Evolutionary conservation across 2,329 filamentous ascomycete species (phyloP).

Genomic region (Claviceps citrina): DNA sequence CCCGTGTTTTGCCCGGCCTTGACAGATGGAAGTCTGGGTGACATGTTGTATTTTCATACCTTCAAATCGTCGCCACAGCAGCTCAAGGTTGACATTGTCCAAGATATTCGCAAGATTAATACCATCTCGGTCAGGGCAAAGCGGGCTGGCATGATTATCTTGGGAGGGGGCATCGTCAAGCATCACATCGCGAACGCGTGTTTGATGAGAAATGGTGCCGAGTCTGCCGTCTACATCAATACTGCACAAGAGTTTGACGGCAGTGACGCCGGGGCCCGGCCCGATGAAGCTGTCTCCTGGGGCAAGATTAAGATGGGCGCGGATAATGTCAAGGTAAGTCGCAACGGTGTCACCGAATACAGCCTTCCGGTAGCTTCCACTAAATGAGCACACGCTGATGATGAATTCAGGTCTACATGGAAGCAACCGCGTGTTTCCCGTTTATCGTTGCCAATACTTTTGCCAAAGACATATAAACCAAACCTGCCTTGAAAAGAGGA

Average conservation of each 20-base stretch:
- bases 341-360: background rate
- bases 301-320: slow-evolving; percentile 89
- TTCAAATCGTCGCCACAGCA: slow-evolving; percentile 75
- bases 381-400: slow-evolving; percentile 1
- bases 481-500: too few species aligned
- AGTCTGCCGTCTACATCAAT: slow-evolving; percentile 95
- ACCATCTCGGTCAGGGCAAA: slow-evolving; percentile 78
- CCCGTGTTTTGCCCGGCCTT: slow-evolving; percentile 93
- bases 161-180: slow-evolving; percentile 91
- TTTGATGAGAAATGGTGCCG: slow-evolving; percentile 92
- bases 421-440: slow-evolving; percentile 50
- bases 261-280: slow-evolving; percentile 84
- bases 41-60: slow-evolving; percentile 98
- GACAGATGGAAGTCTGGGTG: slow-evolving; percentile 86
- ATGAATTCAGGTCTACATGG: slow-evolving; percentile 39
- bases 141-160: slow-evolving; percentile 82
- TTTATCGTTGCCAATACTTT: slow-evolving; percentile 54
- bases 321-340: slow-evolving; percentile 68
- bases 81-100: slow-evolving; percentile 77
- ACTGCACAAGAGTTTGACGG: slow-evolving; percentile 96
- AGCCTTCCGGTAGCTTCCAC: background rate
- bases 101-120: slow-evolving; percentile 87
- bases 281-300: slow-evolving; percentile 96
- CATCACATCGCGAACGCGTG: slow-evolving; percentile 98
- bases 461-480: slow-evolving; percentile 34